Base-by-base conservation (phyloP, 441 rosid species). In the Brassica balearica region DNA sequence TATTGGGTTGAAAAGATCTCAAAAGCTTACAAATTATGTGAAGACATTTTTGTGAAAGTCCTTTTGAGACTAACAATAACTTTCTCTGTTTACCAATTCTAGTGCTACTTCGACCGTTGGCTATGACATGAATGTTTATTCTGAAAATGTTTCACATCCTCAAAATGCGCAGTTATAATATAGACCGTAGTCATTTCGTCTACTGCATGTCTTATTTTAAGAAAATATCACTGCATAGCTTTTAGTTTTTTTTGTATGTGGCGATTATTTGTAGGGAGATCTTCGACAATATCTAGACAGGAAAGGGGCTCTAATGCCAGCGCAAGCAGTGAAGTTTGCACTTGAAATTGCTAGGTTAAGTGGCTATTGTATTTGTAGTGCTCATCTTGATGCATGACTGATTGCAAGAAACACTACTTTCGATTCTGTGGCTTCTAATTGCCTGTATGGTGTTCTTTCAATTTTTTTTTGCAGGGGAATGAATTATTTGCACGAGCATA, bases 401-500 rank as follows among this genome's bases (percentile, higher is more conserved):
- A 1, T 29, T 14, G 41, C 72, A 20, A 2, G 8, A 63, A 27
- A 48, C 6, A 23, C 29, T 58, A 8, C 15, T 46, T 51, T 20
- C 1, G 17, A 48, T 0, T n/a, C 9, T 20, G 9, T 51, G 34
- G 63, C 32, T 59, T 75, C 65, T 72, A 34, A 80, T 38, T 17
- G 17, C 58, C 64, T 64, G 34, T 25, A 70, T 70, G 15, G 53
- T 73, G 63, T 77, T 23, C 14, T 76, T 27, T 63, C 73, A 71
- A 58, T 8, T 62, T 25, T 11, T 4, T 76, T 25, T 58, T 81
- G 82, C 91, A 91, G 94, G 88, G 96, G 94, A 78, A 82, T 90
- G 94, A 90, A 91, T 85, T 91, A 91, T 84, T 83, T 91, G 86
- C 94, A 87, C 80, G 94, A 91, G 83, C 85, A 88, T 83, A 91